Percentiles rank a stretch among this genome's conserved stretches.
These are phyloP conservation scores for Penstemon barbatus DNA, from an alignment of 257 asterid species.

Conservation along the genomic window DNA sequence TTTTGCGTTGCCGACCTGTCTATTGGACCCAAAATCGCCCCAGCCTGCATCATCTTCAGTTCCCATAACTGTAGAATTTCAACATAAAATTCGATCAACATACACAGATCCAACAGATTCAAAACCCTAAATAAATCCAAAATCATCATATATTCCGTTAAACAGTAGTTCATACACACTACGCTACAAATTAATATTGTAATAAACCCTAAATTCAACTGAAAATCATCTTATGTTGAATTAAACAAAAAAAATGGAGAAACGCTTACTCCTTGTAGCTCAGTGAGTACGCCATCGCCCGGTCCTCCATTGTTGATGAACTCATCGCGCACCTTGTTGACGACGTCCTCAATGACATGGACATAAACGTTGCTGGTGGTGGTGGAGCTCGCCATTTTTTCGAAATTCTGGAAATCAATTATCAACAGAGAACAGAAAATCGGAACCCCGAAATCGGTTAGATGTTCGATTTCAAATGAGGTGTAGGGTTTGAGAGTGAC, in stretches of 20 bases:
- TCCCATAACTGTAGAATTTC: slow-evolving; percentile 71
- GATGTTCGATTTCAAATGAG: neutral
- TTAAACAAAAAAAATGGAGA: neutral
- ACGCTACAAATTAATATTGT: neutral
- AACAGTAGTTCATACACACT: slow-evolving; percentile 13
- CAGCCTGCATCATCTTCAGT: slow-evolving; percentile 90
- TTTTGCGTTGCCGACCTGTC: slow-evolving; percentile 66
- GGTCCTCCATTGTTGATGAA: slow-evolving; percentile 79
- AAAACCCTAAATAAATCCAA: slow-evolving; percentile 24
- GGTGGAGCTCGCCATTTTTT: slow-evolving; percentile 64
- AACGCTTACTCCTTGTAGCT: slow-evolving; percentile 83
- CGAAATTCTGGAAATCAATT: slow-evolving; percentile 10
- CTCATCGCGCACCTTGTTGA: slow-evolving; percentile 86
- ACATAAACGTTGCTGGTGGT: slow-evolving; percentile 83
- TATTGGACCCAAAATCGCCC: slow-evolving; percentile 76
- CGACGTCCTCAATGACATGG: slow-evolving; percentile 89
- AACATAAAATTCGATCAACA: slow-evolving; percentile 27
- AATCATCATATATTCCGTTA: slow-evolving; percentile 25
- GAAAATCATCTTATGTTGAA: neutral
- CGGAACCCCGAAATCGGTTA: slow-evolving; percentile 2
- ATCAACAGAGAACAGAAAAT: slow-evolving; percentile 5
- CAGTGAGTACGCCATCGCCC: slow-evolving; percentile 74
- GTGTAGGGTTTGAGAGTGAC: slow-evolving; percentile 25
- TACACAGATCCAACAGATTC: slow-evolving; percentile 29
- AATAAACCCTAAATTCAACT: slow-evolving; percentile 32